A percentile compares a stretch with the other conserved stretches of the same genome.
phyloP scores from a whole-genome alignment of 805 yeast genomes.

The Pichia occidentalis region DNA sequence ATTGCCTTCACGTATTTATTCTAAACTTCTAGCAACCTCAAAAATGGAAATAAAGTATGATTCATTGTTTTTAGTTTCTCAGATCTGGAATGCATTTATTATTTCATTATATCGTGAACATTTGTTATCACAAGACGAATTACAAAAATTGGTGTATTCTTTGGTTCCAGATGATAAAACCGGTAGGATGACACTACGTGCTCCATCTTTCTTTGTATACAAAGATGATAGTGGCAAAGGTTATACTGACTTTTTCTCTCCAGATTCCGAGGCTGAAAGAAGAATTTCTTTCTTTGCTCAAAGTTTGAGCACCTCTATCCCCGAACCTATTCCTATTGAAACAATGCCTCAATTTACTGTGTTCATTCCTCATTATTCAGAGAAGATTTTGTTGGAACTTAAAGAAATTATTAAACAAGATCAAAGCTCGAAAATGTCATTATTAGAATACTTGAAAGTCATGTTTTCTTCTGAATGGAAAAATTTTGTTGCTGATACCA shows the following conservation, averaged over 20 bases:
- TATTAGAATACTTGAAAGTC: constrained; percentile 73
- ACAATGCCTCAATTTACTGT: constrained; percentile 48
- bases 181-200: constrained; percentile 27
- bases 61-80: constrained; percentile 35
- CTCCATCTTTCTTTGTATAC: constrained; percentile 42
- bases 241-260: constrained; percentile 35
- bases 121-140: constrained; percentile 44
- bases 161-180: constrained; percentile 49
- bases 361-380: constrained; percentile 46
- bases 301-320: constrained; percentile 41
- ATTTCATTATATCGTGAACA: constrained; percentile 52
- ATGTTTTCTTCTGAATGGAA: constrained; percentile 76
- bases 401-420: constrained; percentile 43
- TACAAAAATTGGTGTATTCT: constrained; percentile 27
- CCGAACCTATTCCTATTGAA: constrained; percentile 41
- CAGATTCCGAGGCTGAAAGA: constrained; percentile 45
- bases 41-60: constrained; percentile 41
- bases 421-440: constrained; percentile 41
- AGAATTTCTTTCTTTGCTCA: constrained; percentile 50
- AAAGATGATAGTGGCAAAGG: constrained; percentile 41
- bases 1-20: constrained; percentile 44
- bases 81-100: constrained; percentile 49
- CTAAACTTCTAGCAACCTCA: constrained; percentile 40
- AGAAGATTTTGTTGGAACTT: constrained; percentile 38
- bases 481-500: constrained; percentile 70